These are phyloP conservation scores for Beauveria varroae DNA, from an alignment of 2,329 filamentous ascomycete species.

Conservation along the genomic window DNA sequence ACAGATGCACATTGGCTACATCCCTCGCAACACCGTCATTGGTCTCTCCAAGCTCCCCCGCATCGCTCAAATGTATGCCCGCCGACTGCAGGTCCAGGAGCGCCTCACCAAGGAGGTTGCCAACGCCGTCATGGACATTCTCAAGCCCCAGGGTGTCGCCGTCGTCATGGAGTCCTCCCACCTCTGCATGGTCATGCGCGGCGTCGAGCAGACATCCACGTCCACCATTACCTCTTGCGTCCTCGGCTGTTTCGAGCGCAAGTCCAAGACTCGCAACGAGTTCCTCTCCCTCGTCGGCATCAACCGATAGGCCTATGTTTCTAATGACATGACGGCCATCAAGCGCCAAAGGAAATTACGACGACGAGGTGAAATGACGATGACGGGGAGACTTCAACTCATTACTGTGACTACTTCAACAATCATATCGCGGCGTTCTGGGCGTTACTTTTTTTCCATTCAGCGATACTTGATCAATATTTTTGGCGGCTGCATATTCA, in stretches of 20 bases:
- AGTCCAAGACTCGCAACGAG: slow-evolving; percentile 90
- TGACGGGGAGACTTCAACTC: no score
- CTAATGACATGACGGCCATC: no score
- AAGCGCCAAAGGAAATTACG: not conserved
- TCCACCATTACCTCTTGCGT: slow-evolving; percentile 95
- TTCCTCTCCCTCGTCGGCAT: slow-evolving; percentile 75
- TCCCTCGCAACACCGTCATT: slow-evolving; percentile 83
- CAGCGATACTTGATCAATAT: not conserved
- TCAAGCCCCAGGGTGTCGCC: slow-evolving; percentile 89
- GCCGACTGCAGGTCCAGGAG: slow-evolving; percentile 91
- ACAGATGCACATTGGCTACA: slow-evolving; percentile 98
- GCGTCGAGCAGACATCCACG: slow-evolving; percentile 85
- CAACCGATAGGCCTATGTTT: slow-evolving; percentile 28
- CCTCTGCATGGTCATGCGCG: slow-evolving; percentile 97
- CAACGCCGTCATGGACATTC: slow-evolving; percentile 82
- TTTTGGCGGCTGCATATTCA: not conserved
- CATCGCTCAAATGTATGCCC: slow-evolving; percentile 94
- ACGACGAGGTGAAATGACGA: not conserved
- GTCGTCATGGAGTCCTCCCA: slow-evolving; percentile 97
- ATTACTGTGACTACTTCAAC: not conserved
- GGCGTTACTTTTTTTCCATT: not conserved
- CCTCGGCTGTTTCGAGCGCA: slow-evolving; percentile 88
- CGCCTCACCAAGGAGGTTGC: slow-evolving; percentile 94
- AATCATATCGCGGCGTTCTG: not conserved
- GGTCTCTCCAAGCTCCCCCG: slow-evolving; percentile 92